Percentiles rank a stretch among this genome's conserved stretches.
phyloP scores from a whole-genome alignment of 345 rosid genomes.

The Erucastrum elatum region DNA sequence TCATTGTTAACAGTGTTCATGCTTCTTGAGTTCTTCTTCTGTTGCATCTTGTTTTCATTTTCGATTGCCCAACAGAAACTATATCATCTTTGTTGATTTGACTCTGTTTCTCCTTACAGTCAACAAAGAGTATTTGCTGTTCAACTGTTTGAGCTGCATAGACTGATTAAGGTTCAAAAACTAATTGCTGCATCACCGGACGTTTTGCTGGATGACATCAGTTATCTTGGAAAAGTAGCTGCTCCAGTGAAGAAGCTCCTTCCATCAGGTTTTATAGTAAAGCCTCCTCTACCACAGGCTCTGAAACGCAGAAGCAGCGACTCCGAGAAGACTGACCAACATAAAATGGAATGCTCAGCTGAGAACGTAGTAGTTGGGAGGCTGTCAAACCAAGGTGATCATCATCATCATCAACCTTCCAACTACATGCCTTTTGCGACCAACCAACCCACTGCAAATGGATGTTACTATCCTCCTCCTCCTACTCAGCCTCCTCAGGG shows the following conservation, averaged over 20 bases:
- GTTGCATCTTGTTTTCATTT: neutral
- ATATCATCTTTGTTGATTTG: constrained; percentile 13
- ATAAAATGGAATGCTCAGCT: constrained; percentile 39
- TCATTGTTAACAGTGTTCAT: neutral
- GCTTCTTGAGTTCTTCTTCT: neutral
- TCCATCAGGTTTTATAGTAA: constrained; percentile 41
- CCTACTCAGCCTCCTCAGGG: constrained; percentile 46
- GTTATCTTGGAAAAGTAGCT: constrained; percentile 47
- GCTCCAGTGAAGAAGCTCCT: constrained; percentile 48
- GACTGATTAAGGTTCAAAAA: constrained; percentile 85
- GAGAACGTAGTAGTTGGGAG: constrained; percentile 30
- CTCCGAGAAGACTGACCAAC: constrained; percentile 40
- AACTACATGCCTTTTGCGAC: constrained; percentile 37
- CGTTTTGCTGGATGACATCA: constrained; percentile 55
- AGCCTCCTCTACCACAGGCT: constrained; percentile 45
- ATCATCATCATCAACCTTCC: constrained; percentile 35
- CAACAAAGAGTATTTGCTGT: constrained; percentile 91
- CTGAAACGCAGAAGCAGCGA: constrained; percentile 42
- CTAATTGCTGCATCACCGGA: constrained; percentile 76
- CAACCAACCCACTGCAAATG: constrained; percentile 10
- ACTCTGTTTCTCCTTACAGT: constrained; percentile 54
- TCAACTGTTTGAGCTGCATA: constrained; percentile 92
- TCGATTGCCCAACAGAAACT: constrained; percentile 1
- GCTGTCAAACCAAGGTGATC: constrained; percentile 37
- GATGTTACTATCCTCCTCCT: constrained; percentile 50